Evolutionary conservation across 441 rosid genomes (phyloP).

Genomic region (Aleurites moluccanus): DNA sequence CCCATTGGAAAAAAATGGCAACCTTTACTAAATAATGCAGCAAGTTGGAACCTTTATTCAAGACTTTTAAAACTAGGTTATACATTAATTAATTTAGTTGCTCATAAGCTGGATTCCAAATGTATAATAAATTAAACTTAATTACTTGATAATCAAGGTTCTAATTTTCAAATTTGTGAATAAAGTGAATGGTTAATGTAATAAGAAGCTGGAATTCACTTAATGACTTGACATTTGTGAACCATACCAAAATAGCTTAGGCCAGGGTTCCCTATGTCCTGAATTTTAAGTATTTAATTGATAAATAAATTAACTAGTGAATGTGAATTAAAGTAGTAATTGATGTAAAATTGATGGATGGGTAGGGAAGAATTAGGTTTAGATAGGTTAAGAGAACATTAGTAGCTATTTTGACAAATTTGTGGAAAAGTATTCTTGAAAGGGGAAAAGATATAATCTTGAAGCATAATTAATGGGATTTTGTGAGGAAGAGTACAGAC

Average conservation of each 20-base stretch:
- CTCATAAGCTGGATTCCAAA: slow-evolving; percentile 28
- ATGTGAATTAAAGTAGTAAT: slow-evolving; percentile 26
- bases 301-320: slow-evolving; percentile 32
- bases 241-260: slow-evolving; percentile 26
- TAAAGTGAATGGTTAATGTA: slow-evolving; percentile 24
- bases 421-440: slow-evolving; percentile 16
- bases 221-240: slow-evolving; percentile 34
- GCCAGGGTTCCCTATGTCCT: slow-evolving; percentile 25
- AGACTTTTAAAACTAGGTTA: background rate
- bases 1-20: background rate
- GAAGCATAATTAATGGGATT: slow-evolving; percentile 11
- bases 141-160: background rate
- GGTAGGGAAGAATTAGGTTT: background rate
- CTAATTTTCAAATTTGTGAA: slow-evolving; percentile 23
- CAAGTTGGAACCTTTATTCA: slow-evolving; percentile 5
- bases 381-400: background rate
- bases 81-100: background rate
- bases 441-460: background rate
- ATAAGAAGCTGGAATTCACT: slow-evolving; percentile 15
- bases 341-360: no score
- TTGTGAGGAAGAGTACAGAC: slow-evolving; percentile 2
- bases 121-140: slow-evolving; percentile 9
- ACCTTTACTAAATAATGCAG: background rate
- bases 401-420: background rate
- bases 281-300: background rate